Evolutionary conservation across 495 filamentous ascomycete genomes (phyloP), one percentile per base, ranked within the genome.

Genomic region (Aspergillus sclerotiicarbonarius): DNA sequence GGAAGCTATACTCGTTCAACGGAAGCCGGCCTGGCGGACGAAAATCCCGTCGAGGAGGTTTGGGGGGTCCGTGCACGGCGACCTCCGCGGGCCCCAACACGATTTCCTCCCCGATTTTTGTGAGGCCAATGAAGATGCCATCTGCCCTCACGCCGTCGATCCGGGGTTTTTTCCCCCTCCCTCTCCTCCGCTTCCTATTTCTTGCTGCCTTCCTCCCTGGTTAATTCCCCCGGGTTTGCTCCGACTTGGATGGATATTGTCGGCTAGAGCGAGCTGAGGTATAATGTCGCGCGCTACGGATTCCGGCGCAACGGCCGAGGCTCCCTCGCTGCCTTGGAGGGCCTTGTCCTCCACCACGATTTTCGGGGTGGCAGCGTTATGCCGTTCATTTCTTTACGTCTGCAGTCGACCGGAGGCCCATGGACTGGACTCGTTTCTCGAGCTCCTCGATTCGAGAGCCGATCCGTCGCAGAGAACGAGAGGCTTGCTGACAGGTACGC

Each of bases 401-500:
- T 61, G 75, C 21, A 79, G 72, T 57, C 69, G 68, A 30, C 71
- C 76, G 21, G 86, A 94, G 61, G 81, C 86, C 2, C 77, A 83
- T 65, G 92, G 92, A 0, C 71, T 93, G 35, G 84, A 89, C 13
- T 64, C 75, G n/a, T 95, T 96, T 58, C 73, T 91, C 12, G 78
- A 88, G n/a, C 67, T 91, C 6, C 72, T 95, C 16, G 90, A 96
- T 63, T 79, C 81, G 44, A 81, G 92, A 52, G 77, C 79, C 62
- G 83, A 95, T 71, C 76, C 85, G 15, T 81, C 86, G 46, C 77
- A 78, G 60, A 83, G 93, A 62, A 75, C 84, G 57, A 83, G 84
- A 65, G 93, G 93, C 29, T 78, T 97, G 59, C 79, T 98, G 58
- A 98, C 93, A 64, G 90, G 92, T 96, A 79, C 56, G 30, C 16